Evolutionary conservation across 345 rosid species (phyloP).

Genomic region (Acer saccharum): DNA sequence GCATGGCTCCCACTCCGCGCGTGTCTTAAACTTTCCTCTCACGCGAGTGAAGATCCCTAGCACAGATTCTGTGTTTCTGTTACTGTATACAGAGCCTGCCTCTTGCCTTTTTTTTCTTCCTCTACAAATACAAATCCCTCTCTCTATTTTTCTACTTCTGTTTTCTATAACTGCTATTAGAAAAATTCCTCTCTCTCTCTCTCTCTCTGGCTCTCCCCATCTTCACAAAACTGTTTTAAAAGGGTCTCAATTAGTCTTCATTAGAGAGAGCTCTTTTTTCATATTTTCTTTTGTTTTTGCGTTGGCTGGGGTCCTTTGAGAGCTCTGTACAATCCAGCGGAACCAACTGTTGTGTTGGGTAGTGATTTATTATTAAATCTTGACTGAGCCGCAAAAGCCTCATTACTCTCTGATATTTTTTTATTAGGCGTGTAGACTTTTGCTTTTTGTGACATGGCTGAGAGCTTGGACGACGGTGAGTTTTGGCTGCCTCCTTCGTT

Average conservation of each 20-base stretch:
- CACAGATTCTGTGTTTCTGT: not conserved
- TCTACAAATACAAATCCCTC: constrained; percentile 41
- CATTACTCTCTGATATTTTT: constrained; percentile 1
- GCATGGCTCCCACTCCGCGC: constrained; percentile 25
- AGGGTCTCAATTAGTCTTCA: not conserved
- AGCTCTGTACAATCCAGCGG: constrained; percentile 26
- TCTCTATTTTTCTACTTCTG: constrained; percentile 2
- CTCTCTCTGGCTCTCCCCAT: too few species aligned
- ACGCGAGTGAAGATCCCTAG: not conserved
- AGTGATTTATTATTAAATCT: constrained; percentile 43
- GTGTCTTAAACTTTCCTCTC: not conserved
- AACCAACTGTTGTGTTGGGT: constrained; percentile 6
- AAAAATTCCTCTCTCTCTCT: not conserved
- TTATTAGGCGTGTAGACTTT: too few species aligned
- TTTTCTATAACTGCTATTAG: not conserved
- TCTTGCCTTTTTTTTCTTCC: not conserved
- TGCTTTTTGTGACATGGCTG: constrained; percentile 43
- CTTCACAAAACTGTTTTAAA: not conserved
- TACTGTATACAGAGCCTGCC: not conserved
- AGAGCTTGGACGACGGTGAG: constrained; percentile 61
- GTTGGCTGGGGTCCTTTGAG: constrained; percentile 29
- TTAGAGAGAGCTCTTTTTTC: not conserved
- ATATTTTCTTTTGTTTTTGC: not conserved
- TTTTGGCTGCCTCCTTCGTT: constrained; percentile 79
- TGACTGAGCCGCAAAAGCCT: constrained; percentile 35